Evolutionary conservation across 306 rosid species (phyloP).

Genomic region (Trifolium subterraneum): DNA sequence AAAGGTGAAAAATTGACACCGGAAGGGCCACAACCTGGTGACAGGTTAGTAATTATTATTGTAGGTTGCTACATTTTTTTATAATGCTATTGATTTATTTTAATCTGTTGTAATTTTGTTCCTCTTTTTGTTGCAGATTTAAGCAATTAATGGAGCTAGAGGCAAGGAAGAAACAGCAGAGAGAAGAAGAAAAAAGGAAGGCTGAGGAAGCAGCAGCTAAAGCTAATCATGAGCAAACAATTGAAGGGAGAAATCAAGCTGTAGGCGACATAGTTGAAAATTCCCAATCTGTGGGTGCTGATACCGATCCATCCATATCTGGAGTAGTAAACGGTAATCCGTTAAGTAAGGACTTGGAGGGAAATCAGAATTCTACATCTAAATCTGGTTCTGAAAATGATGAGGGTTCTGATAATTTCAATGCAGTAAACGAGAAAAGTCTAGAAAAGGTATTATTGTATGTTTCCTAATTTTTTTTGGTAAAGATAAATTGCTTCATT

Average conservation of each 20-base stretch:
- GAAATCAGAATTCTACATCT: conserved; percentile 49
- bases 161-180: conserved; percentile 60
- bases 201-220: conserved; percentile 61
- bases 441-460: conserved; percentile 54
- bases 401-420: conserved; percentile 46
- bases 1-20: conserved; percentile 56
- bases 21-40: conserved; percentile 76
- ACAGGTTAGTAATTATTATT: conserved; percentile 59
- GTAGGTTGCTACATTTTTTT: conserved; percentile 5
- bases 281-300: conserved; percentile 42
- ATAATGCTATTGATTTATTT: conserved; percentile 14
- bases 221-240: conserved; percentile 48
- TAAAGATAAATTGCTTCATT: background rate
- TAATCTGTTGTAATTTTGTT: conserved; percentile 15
- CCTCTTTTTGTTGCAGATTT: conserved; percentile 61
- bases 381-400: conserved; percentile 44
- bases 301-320: conserved; percentile 48
- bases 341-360: conserved; percentile 48
- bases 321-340: conserved; percentile 67
- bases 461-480: conserved; percentile 15
- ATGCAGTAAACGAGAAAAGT: conserved; percentile 45
- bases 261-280: conserved; percentile 47
- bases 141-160: conserved; percentile 88
- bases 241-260: conserved; percentile 49
- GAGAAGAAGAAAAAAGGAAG: conserved; percentile 81